Conservation (phyloP, 139 green algal species). For the Astrephomene gubernaculifera region DNA sequence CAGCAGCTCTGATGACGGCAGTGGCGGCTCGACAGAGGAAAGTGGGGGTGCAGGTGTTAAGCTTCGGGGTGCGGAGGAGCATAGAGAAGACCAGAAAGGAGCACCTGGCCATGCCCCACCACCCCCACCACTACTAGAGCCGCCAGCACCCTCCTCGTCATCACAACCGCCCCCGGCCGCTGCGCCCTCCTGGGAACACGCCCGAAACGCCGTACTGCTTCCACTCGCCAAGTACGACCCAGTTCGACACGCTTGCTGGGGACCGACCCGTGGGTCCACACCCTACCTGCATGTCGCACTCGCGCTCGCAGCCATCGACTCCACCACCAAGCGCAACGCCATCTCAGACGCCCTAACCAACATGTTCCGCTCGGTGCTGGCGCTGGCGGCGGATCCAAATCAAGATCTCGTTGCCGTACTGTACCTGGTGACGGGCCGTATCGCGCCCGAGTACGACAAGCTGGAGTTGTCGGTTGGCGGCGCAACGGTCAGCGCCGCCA, state of each 20-base stretch:
- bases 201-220: conserved; percentile 27
- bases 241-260: conserved; percentile 70
- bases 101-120: too few species aligned
- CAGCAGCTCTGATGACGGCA: too few species aligned
- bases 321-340: conserved; percentile 78
- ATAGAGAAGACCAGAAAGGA: too few species aligned
- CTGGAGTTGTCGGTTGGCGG: conserved; percentile 80
- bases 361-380: conserved; percentile 51
- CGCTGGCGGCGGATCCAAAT: conserved; percentile 46
- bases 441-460: conserved; percentile 80
- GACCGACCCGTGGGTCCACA: conserved; percentile 32
- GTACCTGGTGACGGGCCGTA: conserved; percentile 81
- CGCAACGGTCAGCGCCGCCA: conserved; percentile 61
- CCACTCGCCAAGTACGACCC: conserved; percentile 59
- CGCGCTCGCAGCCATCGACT: conserved; percentile 72
- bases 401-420: conserved; percentile 76
- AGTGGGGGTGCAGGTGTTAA: too few species aligned
- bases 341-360: conserved; percentile 65
- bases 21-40: too few species aligned
- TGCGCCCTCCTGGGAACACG: background rate
- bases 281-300: conserved; percentile 89
- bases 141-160: background rate
- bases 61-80: too few species aligned
- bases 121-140: too few species aligned
- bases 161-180: background rate